A percentile compares a stretch with the other conserved stretches of the same genome.
These are phyloP conservation scores for Westerdykella ornata DNA, from an alignment of 2,329 filamentous ascomycete genomes.

Conservation along the genomic window DNA sequence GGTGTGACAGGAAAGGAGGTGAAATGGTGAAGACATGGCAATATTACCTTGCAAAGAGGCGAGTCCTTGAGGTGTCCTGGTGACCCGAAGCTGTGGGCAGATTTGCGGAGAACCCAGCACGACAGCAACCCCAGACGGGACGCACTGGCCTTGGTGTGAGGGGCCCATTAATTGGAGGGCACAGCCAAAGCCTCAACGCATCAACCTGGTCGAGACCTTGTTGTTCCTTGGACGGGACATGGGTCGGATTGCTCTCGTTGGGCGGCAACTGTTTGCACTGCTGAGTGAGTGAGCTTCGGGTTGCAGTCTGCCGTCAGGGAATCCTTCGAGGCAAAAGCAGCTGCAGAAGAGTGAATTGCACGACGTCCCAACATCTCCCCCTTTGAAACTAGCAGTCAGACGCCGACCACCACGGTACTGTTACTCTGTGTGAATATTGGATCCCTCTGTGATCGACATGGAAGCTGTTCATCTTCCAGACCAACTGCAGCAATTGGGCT, in stretches of 20 bases:
- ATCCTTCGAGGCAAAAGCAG: too few species aligned
- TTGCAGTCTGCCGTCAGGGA: too few species aligned
- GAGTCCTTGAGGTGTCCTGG: conserved; percentile 12
- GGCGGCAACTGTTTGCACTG: too few species aligned
- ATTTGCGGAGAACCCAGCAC: conserved; percentile 26
- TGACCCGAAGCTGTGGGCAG: conserved; percentile 28
- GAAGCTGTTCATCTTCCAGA: too few species aligned
- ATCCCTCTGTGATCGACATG: too few species aligned
- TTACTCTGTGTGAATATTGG: too few species aligned
- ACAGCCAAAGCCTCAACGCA: not conserved
- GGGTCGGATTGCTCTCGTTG: not conserved
- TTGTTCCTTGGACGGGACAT: not conserved
- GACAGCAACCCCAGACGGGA: conserved; percentile 15
- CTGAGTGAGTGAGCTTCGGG: too few species aligned
- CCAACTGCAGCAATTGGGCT: too few species aligned
- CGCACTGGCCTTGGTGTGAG: conserved; percentile 2
- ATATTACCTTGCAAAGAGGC: conserved; percentile 16
- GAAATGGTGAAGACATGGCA: conserved; percentile 15
- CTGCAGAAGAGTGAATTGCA: too few species aligned
- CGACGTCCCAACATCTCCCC: too few species aligned
- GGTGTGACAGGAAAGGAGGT: conserved; percentile 3
- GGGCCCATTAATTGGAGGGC: conserved; percentile 3
- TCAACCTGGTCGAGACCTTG: not conserved
- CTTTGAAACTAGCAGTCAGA: too few species aligned
- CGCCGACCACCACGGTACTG: too few species aligned